Conservation (phyloP, 352 stramenopile genomes). For the Globisporangium nagaii region DNA sequence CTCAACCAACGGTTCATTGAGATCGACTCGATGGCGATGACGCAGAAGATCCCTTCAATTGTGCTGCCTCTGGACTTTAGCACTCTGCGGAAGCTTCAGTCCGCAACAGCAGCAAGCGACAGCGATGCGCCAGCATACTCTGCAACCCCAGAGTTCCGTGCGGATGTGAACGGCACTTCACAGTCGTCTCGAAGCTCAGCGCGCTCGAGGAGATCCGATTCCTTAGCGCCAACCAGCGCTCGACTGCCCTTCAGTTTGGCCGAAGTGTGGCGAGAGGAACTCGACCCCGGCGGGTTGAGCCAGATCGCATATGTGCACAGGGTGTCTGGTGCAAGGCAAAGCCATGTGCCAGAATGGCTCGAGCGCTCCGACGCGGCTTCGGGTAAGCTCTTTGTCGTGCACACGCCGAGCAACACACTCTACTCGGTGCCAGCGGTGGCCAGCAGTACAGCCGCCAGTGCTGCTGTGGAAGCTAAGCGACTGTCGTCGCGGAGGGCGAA, state of each 20-base stretch:
- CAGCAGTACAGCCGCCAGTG: background rate
- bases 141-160: background rate
- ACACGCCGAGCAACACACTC: constrained; percentile 12
- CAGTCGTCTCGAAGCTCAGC: background rate
- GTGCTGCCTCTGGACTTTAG: constrained; percentile 12
- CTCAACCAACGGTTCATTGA: background rate
- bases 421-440: constrained; percentile 1
- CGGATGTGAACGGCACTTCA: background rate
- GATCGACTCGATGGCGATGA: constrained; percentile 5
- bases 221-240: background rate
- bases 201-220: background rate
- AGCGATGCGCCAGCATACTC: background rate
- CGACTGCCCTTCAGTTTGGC: constrained; percentile 1
- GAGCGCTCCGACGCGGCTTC: constrained; percentile 2
- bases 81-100: background rate
- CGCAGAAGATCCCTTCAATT: constrained; percentile 6
- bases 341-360: constrained; percentile 11
- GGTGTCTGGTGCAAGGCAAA: constrained; percentile 4
- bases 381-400: constrained; percentile 11
- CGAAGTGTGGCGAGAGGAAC: constrained; percentile 10
- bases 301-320: constrained; percentile 9
- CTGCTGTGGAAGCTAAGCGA: too few relatives aligned
- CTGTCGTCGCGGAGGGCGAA: background rate
- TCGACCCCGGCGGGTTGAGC: background rate
- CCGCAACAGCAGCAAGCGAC: background rate